Conservation (phyloP, 495 filamentous ascomycete species). For the Xylaria acuta region DNA sequence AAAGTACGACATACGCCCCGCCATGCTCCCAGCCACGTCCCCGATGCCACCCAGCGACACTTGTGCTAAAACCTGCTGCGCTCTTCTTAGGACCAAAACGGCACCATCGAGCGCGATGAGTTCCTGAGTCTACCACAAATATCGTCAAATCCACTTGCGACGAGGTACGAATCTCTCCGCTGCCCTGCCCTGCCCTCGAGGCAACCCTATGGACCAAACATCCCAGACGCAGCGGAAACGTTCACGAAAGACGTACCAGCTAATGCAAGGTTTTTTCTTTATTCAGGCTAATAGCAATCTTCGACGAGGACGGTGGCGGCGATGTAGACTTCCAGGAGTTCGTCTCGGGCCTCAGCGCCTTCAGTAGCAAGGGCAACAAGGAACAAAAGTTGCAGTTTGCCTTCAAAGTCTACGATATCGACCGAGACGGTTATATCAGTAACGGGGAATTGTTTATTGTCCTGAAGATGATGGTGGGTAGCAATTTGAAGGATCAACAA, state of each 20-base stretch:
- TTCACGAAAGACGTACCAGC: not conserved
- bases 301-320: slow-evolving; percentile 98
- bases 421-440: slow-evolving; percentile 97
- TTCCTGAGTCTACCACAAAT: slow-evolving; percentile 98
- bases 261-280: slow-evolving; percentile 19
- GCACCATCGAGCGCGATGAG: slow-evolving; percentile 97
- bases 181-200: slow-evolving; percentile 3
- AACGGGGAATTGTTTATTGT: slow-evolving; percentile 99
- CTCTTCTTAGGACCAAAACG: slow-evolving; percentile 81
- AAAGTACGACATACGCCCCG: slow-evolving; percentile 65
- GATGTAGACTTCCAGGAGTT: slow-evolving; percentile 99
- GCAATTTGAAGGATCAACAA: slow-evolving; percentile 98
- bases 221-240: not conserved
- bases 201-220: not conserved
- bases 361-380: slow-evolving; percentile 98
- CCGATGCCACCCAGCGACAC: not conserved
- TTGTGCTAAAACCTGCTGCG: not conserved
- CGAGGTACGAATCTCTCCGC: slow-evolving; percentile 64
- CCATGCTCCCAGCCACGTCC: not conserved
- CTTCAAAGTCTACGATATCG: slow-evolving; percentile 99
- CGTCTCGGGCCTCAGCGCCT: slow-evolving; percentile 92
- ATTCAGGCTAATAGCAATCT: slow-evolving; percentile 95
- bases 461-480: slow-evolving; percentile 99
- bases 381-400: slow-evolving; percentile 97
- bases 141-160: slow-evolving; percentile 95